Evolutionary conservation across 2,329 filamentous ascomycete genomes (phyloP), one percentile per base, ranked within the genome.

Genomic region (Botrytis galanthina): DNA sequence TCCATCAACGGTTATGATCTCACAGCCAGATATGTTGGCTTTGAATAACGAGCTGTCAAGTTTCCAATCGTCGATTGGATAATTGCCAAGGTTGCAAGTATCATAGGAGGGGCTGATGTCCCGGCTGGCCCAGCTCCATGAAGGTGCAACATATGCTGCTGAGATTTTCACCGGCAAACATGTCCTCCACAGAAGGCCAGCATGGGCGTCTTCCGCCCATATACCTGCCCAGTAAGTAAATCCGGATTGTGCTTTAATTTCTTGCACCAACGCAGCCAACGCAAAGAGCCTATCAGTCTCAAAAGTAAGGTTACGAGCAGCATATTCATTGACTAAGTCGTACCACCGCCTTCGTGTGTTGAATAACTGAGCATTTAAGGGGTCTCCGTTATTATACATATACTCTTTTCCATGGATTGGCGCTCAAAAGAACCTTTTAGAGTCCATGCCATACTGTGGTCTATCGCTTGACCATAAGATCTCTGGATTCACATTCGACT

Each of bases 81-180:
- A 42, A n/a, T 8, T 3, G 7, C 44, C 18, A 22, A 3, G 0
- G 7, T 9, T 6, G 7, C 0, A 8, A 22, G 44, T 0, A 46
- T 22, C 18, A 22, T 22, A 3, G 44, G 0, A 46, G 44, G 1
- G 6, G 44, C 44, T 22, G 44, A 46, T 46, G 44, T 46, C 44
- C 7, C 7, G 44, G 8, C 35, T 62, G 37, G 7, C 60, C 60
- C 37, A 29, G 60, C 60, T 62, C 37, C 26, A 62, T 20, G 60
- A 62, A 42, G 60, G 37, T 62, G 60, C 37, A 62, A 29, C 2
- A n/a, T 42, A 62, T 42, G 37, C 22, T 39, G 16, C 14, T 42
- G 60, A 1, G 26, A n/a, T 42, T 2, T 7, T 42, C 16, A 16
- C 35, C 2, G 6, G 4, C 26, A 6, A 3, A 7, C 0, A 1